Conservation (phyloP, 306 rosid genomes). For the Betula pendula region DNA sequence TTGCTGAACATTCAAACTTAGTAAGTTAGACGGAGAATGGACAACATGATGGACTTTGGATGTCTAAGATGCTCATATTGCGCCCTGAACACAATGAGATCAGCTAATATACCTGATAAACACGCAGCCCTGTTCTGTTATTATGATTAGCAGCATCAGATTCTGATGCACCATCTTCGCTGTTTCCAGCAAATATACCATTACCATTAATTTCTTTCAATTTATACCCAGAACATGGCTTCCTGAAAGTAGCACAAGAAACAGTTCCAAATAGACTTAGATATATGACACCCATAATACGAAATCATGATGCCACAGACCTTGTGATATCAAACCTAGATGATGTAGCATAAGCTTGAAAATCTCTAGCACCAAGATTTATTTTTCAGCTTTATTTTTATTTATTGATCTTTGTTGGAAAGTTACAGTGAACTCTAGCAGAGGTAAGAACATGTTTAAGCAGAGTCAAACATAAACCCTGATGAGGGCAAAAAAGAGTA, state of each 20-base stretch:
- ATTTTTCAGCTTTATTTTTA: background rate
- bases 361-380: background rate
- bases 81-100: background rate
- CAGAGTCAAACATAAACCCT: background rate
- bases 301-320: background rate
- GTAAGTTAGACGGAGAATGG: background rate
- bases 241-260: conserved; percentile 51
- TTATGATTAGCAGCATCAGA: conserved; percentile 39
- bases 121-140: conserved; percentile 55
- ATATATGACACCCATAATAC: background rate
- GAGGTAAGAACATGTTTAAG: background rate
- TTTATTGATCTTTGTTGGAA: background rate
- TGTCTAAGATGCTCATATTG: background rate
- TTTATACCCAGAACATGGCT: conserved; percentile 64
- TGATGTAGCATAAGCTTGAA: background rate
- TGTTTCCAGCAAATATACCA: conserved; percentile 58
- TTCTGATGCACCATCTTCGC: conserved; percentile 45
- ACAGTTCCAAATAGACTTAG: background rate
- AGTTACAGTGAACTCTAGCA: background rate
- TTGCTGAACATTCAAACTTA: conserved; percentile 45
- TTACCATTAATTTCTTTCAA: conserved; percentile 71
- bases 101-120: conserved; percentile 54
- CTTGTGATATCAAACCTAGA: background rate
- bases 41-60: background rate
- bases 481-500: background rate